phyloP scores from a whole-genome alignment of 192 early-diverging fungal species.

The Phycomyces blakesleeanus region DNA sequence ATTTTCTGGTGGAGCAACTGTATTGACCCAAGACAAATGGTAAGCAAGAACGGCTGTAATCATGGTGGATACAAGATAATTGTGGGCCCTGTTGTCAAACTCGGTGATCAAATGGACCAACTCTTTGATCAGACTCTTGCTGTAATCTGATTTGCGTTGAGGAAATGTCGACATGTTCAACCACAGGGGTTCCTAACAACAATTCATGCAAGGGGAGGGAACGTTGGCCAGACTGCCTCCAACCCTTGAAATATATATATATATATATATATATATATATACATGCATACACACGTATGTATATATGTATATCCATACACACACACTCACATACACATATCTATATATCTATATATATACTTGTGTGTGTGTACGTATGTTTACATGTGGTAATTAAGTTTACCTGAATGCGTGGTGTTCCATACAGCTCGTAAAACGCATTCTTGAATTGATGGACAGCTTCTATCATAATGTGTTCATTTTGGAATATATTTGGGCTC shows the following conservation, averaged over 20 bases:
- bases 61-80: slow-evolving; percentile 46
- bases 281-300: too few species aligned
- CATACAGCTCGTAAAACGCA: slow-evolving; percentile 44
- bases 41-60: slow-evolving; percentile 47
- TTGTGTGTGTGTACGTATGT: too few species aligned
- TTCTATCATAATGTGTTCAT: slow-evolving; percentile 42
- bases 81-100: slow-evolving; percentile 26
- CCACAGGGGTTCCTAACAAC: slow-evolving; percentile 39
- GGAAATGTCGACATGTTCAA: slow-evolving; percentile 46
- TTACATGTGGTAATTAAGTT: too few species aligned
- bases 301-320: too few species aligned
- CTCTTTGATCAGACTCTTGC: slow-evolving; percentile 32
- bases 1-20: slow-evolving; percentile 44
- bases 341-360: too few species aligned
- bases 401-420: slow-evolving; percentile 56
- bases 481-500: slow-evolving; percentile 41
- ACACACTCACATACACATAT: too few species aligned
- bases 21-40: slow-evolving; percentile 55
- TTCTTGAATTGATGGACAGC: slow-evolving; percentile 45
- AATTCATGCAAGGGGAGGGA: not conserved
- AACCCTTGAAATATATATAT: not conserved
- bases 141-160: slow-evolving; percentile 25
- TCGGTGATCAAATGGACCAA: slow-evolving; percentile 29
- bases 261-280: too few species aligned
- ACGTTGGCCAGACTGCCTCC: not conserved